phyloP scores from a whole-genome alignment of 495 filamentous ascomycete genomes.

The Haplographium delicatum region DNA sequence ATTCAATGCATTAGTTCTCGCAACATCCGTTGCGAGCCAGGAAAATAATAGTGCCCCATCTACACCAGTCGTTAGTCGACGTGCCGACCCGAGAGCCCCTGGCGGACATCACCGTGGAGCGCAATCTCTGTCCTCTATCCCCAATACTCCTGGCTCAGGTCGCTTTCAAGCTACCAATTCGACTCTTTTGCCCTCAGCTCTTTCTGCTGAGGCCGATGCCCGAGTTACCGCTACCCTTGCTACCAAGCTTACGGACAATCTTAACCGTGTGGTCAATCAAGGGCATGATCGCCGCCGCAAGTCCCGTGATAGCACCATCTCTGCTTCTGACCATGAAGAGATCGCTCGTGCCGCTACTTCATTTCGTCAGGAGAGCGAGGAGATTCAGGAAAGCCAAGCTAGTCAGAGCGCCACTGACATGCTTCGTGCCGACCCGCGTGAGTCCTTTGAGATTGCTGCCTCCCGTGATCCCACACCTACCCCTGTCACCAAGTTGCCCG shows the following conservation, averaged over 20 bases:
- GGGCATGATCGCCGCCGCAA: constrained; percentile 39
- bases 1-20: constrained; percentile 73
- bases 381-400: constrained; percentile 24
- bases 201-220: constrained; percentile 25
- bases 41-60: constrained; percentile 64
- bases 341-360: constrained; percentile 35
- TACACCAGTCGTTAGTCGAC: constrained; percentile 43
- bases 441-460: constrained; percentile 25
- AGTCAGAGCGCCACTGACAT: constrained; percentile 49
- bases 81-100: constrained; percentile 39
- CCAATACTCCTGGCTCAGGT: constrained; percentile 59
- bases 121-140: constrained; percentile 77
- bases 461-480: constrained; percentile 16
- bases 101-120: constrained; percentile 58
- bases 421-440: constrained; percentile 43
- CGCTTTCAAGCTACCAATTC: constrained; percentile 29
- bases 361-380: constrained; percentile 25
- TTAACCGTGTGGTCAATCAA: constrained; percentile 14
- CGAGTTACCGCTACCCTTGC: constrained; percentile 24
- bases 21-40: constrained; percentile 68
- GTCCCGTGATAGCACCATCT: constrained; percentile 86
- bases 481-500: constrained; percentile 8
- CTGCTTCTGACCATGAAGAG: constrained; percentile 68
- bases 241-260: constrained; percentile 21
- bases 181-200: constrained; percentile 46